Percentiles rank a stretch among this genome's conserved stretches.
phyloP scores from a whole-genome alignment of 176 grass and related monocot genomes.

The Avena eriantha region DNA sequence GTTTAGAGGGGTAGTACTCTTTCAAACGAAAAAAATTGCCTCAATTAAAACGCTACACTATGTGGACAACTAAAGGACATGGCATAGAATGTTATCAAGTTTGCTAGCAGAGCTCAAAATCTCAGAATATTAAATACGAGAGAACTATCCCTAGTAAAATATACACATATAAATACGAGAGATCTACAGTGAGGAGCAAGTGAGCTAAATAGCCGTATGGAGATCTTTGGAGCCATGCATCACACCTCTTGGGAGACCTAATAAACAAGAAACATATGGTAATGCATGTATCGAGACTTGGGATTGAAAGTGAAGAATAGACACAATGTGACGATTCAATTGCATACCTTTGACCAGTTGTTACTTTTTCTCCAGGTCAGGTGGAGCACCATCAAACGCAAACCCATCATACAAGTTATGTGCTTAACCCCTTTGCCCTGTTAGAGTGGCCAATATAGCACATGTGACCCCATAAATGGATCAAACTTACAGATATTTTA shows the following conservation, averaged over 20 bases:
- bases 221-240: slow-evolving; percentile 69
- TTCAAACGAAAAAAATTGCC: no score
- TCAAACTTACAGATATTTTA: slow-evolving; percentile 77
- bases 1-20: no score
- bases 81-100: no score
- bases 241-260: slow-evolving; percentile 68
- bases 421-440: background rate
- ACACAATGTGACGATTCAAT: background rate
- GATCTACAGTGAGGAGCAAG: background rate
- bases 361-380: slow-evolving; percentile 69
- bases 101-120: no score
- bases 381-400: slow-evolving; percentile 84
- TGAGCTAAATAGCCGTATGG: slow-evolving; percentile 66
- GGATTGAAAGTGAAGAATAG: slow-evolving; percentile 24
- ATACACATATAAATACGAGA: no score
- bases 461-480: slow-evolving; percentile 24
- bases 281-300: background rate
- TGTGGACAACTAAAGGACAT: no score
- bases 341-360: slow-evolving; percentile 65
- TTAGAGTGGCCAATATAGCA: slow-evolving; percentile 14
- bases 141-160: no score
- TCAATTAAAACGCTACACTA: no score
- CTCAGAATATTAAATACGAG: no score
- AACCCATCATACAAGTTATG: slow-evolving; percentile 54
- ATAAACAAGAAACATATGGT: slow-evolving; percentile 33